Conservation (phyloP, 1,139 yeast genomes). For the Arxiozyma heterogenica region DNA sequence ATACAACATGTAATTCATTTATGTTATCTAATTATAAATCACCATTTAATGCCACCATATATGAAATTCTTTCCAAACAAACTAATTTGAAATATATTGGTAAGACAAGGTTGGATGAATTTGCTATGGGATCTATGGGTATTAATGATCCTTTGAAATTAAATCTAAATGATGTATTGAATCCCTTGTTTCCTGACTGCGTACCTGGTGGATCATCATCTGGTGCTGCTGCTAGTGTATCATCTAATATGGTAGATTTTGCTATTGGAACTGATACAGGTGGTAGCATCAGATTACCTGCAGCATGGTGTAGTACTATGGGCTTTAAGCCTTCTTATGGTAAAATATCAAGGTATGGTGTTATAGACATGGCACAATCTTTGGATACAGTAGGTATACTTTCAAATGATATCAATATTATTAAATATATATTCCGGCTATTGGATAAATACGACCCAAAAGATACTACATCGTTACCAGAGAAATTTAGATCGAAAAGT, state of each 20-base stretch:
- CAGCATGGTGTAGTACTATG: conserved; percentile 69
- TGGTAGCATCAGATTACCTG: conserved; percentile 88
- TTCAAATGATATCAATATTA: conserved; percentile 38
- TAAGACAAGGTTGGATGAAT: conserved; percentile 61
- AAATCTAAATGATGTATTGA: conserved; percentile 25
- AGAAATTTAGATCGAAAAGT: conserved; percentile 30
- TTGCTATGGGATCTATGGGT: conserved; percentile 87
- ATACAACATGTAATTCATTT: conserved; percentile 71
- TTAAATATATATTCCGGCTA: conserved; percentile 43
- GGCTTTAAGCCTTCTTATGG: conserved; percentile 96
- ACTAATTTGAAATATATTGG: neutral
- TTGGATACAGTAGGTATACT: conserved; percentile 89
- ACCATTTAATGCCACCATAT: conserved; percentile 76
- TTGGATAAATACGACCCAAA: conserved; percentile 55
- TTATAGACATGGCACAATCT: conserved; percentile 86
- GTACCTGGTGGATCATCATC: conserved; percentile 92
- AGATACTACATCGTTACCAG: conserved; percentile 70
- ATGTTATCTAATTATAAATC: conserved; percentile 51
- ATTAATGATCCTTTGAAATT: conserved; percentile 29
- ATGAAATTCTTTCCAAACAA: neutral
- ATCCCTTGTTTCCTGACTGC: conserved; percentile 42
- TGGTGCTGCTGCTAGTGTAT: conserved; percentile 90
- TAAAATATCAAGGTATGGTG: conserved; percentile 83
- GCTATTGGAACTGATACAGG: conserved; percentile 95
- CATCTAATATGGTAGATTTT: conserved; percentile 57